These are phyloP conservation scores for Paecilomyces fulvus DNA, from an alignment of 2,329 filamentous ascomycete species.

Conservation along the genomic window DNA sequence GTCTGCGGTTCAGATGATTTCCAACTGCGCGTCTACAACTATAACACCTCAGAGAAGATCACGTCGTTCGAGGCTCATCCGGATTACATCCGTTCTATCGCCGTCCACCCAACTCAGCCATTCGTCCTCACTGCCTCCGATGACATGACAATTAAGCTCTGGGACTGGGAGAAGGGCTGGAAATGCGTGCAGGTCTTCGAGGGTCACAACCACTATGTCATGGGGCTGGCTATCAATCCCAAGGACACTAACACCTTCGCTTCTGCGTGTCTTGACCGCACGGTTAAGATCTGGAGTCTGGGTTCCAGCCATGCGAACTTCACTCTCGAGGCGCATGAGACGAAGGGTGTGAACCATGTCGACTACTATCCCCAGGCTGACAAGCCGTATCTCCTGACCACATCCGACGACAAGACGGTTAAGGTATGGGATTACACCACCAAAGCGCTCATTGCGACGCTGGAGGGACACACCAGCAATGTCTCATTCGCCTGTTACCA, in stretches of 20 bases:
- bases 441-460: conserved; percentile 89
- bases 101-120: conserved; percentile 87
- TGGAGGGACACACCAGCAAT: conserved; percentile 96
- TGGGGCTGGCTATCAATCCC: conserved; percentile 94
- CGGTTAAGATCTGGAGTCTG: conserved; percentile 96
- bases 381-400: conserved; percentile 84
- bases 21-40: conserved; percentile 86
- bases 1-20: conserved; percentile 94
- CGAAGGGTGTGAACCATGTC: conserved; percentile 95
- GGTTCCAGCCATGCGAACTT: conserved; percentile 92
- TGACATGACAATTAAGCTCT: conserved; percentile 98
- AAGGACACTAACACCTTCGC: conserved; percentile 93
- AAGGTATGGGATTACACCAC: conserved; percentile 99
- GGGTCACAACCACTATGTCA: conserved; percentile 92
- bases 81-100: conserved; percentile 96
- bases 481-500: conserved; percentile 98
- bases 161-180: conserved; percentile 99
- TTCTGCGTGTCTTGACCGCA: conserved; percentile 89
- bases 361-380: conserved; percentile 69
- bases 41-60: conserved; percentile 98
- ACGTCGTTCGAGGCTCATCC: conserved; percentile 95
- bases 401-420: conserved; percentile 90
- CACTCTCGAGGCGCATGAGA: conserved; percentile 92
- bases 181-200: conserved; percentile 97
- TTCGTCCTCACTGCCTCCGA: conserved; percentile 94